A percentile compares a stretch with the other conserved stretches of the same genome.
Conservation (phyloP, 2,329 filamentous ascomycete genomes). For the Aspergillus quadrilineatus region DNA sequence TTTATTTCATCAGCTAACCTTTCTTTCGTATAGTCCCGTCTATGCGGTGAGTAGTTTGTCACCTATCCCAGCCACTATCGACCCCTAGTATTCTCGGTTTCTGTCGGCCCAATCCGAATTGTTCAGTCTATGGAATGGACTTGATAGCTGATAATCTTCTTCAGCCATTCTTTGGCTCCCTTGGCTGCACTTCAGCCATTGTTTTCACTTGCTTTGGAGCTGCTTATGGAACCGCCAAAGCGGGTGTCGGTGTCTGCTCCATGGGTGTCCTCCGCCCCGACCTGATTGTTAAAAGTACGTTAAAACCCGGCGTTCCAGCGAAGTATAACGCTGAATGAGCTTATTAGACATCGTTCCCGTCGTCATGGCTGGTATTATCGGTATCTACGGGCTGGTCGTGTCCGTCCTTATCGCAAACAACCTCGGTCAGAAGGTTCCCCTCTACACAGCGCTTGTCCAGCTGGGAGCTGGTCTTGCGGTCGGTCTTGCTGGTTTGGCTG, state of each 20-base stretch:
- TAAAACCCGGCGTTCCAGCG: background rate
- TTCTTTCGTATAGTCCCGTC: constrained; percentile 68
- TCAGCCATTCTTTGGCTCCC: constrained; percentile 91
- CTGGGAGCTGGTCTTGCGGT: constrained; percentile 79
- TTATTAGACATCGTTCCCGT: constrained; percentile 90
- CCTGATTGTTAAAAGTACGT: constrained; percentile 98
- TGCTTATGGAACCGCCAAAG: constrained; percentile 98
- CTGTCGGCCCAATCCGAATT: constrained; percentile 2
- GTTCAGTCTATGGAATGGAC: constrained; percentile 4
- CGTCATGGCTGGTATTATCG: constrained; percentile 99
- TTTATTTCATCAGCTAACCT: constrained; percentile 23
- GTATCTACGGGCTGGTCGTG: constrained; percentile 93
- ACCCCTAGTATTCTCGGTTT: constrained; percentile 2
- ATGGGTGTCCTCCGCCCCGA: constrained; percentile 98
- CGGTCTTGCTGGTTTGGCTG: constrained; percentile 78
- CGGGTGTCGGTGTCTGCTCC: constrained; percentile 95
- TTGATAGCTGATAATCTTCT: background rate
- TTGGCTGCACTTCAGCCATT: constrained; percentile 93
- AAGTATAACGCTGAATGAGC: constrained; percentile 9
- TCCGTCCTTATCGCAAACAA: constrained; percentile 83
- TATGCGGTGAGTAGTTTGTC: constrained; percentile 81
- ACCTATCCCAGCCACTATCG: background rate
- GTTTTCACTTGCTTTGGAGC: constrained; percentile 96
- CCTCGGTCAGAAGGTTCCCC: constrained; percentile 67
- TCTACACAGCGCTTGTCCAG: constrained; percentile 83